Evolutionary conservation across 192 early-diverging fungal species (phyloP), one percentile per base, ranked within the genome.

Genomic region (Kickxella alabastrina): DNA sequence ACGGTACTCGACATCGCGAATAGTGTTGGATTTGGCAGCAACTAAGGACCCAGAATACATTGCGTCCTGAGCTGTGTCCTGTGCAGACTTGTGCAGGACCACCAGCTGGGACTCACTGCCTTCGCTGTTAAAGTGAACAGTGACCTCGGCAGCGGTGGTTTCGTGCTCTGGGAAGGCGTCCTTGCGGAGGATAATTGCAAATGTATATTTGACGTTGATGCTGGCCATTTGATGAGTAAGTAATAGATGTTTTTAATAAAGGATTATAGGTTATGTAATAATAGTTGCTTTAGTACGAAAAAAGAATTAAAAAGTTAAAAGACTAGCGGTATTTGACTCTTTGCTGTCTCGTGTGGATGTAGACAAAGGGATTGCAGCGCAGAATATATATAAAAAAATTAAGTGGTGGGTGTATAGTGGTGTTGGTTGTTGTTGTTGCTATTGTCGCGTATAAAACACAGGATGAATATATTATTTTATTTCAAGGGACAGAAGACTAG

Each of bases 191-290:
- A 42, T 34, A 47, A 68, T 46, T 18, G 36, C 37, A 26, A 60
- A 56, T 27, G 52, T 60, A 40, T 60, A 60, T 43, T 43, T 59
- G 39, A 28, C 43, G 39, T 25, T 52, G 38, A 49, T 38, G 29
- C 50, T 25, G n/a, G 36, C 24, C 49, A 50, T 50, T 47, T 14
- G 31, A 32, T 6, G 21, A 41, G 22, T n/a, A 48, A 48, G 17
- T 48, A 48, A 32, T 17, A 47, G 26, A 44, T 4, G 23, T 25
- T 3, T 13, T 7, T 13, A 44, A 44, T 44, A 44, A 44, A 44
- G 13, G 46, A 28, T 17, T 48, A 48, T 9, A 35, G 35, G 46
- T 35, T 35, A 48, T 15, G 35, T 19, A 34, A 32, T n/a, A 48
- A 5, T 31, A 23, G 46, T 5, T 48, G 25, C 35, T 24, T 46